Base-by-base conservation (phyloP, 208 protist genomes). In the Leishmania tropica region DNA sequence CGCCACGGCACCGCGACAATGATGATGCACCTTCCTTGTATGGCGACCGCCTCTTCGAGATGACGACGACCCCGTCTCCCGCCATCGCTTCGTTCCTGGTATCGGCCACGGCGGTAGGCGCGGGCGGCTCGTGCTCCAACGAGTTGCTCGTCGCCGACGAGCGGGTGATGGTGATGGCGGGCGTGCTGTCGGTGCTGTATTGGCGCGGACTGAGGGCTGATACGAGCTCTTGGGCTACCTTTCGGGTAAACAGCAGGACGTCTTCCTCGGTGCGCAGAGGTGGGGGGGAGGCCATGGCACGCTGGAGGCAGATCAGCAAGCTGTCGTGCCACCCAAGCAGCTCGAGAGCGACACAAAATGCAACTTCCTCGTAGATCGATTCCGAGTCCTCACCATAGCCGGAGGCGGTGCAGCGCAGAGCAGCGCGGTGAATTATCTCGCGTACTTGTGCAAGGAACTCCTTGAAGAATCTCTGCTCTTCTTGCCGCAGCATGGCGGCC, bases 271-370 rank as follows among this genome's bases (percentile, higher is more conserved):
- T 70, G 6, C 17, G 28, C 21, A 62, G 78, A 11, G 51, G 37
- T 15, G 7, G 24, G 21, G 53, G 31, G 0, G 75, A 54, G 21
- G 60, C 19, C 42, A 71, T 48, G 62, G 31, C 51, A 15, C 51
- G 48, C 60, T 67, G 53, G 17, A 82, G 78, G 51, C 78, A 81
- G 17, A 71, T 74, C 73, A 81, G 54, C 31, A 85, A 15, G 45
- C 73, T 72, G 65, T 76, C 56, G 65, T 85, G 82, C 82, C 82
- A 85, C 15, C 82, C 82, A 17, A 85, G 74, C 4, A 85, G 54
- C 54, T 80, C 72, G 53, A 85, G 78, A 3, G 82, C 78, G 54
- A 79, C 82, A 47, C 78, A 85, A 40, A 85, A 80, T 3, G 78
- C 62, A 56, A 81, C 80, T 28, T 74, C 77, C 3, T 82, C 58